These are phyloP conservation scores for Lyophyllum shimeji DNA, from an alignment of 768 basidiomycete genomes.

Conservation along the genomic window DNA sequence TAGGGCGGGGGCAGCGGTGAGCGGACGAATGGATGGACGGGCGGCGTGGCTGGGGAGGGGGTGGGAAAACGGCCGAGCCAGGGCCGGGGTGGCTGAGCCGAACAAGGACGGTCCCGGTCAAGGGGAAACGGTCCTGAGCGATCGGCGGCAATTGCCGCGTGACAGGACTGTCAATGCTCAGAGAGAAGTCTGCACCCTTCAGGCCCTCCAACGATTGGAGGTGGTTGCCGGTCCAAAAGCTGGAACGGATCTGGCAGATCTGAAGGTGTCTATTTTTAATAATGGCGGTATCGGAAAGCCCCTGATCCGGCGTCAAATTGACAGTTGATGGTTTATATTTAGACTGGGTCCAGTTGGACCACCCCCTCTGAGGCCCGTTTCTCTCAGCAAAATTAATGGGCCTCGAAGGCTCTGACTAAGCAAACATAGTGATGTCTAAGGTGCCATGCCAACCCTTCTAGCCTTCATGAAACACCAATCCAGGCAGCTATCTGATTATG, in stretches of 20 bases:
- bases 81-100: background rate
- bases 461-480: no score
- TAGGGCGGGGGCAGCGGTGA: background rate
- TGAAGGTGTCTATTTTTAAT: background rate
- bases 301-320: no score
- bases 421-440: constrained; percentile 1
- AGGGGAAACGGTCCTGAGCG: background rate
- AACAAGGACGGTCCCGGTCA: background rate
- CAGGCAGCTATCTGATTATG: no score
- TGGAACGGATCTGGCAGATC: background rate
- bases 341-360: background rate
- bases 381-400: background rate
- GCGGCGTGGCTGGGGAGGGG: no score
- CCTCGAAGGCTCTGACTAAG: constrained; percentile 2
- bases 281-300: background rate
- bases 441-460: no score
- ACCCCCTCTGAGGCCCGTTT: background rate
- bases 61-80: background rate
- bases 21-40: no score
- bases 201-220: background rate
- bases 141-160: background rate
- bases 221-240: no score
- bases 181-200: background rate
- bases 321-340: background rate
- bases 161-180: background rate